A percentile compares a stretch with the other conserved stretches of the same genome.
These are phyloP conservation scores for Carallia brachiata DNA, from an alignment of 345 rosid genomes.

Conservation along the genomic window DNA sequence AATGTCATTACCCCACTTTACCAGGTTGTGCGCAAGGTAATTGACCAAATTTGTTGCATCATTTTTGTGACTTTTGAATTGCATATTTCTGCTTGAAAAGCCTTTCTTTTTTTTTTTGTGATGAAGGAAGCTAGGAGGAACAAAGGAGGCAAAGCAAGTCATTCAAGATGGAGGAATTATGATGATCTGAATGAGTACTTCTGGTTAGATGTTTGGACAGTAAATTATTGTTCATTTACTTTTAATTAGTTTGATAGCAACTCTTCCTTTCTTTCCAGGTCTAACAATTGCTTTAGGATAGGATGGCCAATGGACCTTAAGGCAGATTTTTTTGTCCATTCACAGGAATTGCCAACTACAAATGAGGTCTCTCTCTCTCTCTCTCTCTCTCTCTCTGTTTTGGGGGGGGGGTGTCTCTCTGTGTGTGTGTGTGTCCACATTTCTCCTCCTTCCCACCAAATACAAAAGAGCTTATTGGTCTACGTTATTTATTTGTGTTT, in stretches of 20 bases:
- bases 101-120: slow-evolving; percentile 27
- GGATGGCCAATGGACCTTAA: slow-evolving; percentile 66
- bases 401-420: too few relatives aligned
- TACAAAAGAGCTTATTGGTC: neutral
- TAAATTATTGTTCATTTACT: slow-evolving; percentile 11
- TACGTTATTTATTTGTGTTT: neutral
- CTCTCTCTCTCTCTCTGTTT: neutral
- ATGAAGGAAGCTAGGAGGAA: slow-evolving; percentile 83
- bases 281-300: slow-evolving; percentile 61
- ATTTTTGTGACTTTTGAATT: neutral
- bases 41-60: slow-evolving; percentile 4
- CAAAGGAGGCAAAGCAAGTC: slow-evolving; percentile 83
- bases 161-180: slow-evolving; percentile 96
- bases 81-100: slow-evolving; percentile 9
- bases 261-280: slow-evolving; percentile 46
- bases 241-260: slow-evolving; percentile 8
- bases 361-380: slow-evolving; percentile 37
- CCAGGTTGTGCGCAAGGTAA: slow-evolving; percentile 67
- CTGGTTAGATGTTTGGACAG: slow-evolving; percentile 53
- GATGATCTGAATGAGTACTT: slow-evolving; percentile 98
- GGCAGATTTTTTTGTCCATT: slow-evolving; percentile 70
- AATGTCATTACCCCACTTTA: slow-evolving; percentile 77
- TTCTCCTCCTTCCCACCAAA: neutral
- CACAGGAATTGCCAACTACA: slow-evolving; percentile 39
- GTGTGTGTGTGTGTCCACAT: neutral